These are phyloP conservation scores for Boletus sp. DNA, from an alignment of 768 basidiomycete species.

Conservation along the genomic window DNA sequence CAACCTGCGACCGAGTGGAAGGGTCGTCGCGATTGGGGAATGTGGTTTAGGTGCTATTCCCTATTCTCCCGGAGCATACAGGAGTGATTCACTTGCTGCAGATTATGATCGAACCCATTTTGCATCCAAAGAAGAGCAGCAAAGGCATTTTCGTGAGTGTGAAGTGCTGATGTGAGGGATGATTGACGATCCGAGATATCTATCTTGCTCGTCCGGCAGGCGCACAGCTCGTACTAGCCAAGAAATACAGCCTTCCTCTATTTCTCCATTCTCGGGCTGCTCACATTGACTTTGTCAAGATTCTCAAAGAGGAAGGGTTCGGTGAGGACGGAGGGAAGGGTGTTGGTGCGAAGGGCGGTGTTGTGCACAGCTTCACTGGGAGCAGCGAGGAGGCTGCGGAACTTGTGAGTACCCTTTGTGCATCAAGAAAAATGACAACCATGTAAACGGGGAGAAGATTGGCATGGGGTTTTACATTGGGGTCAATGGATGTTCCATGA, in stretches of 20 bases:
- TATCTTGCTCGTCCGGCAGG: constrained; percentile 26
- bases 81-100: constrained; percentile 23
- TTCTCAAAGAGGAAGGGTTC: constrained; percentile 67
- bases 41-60: constrained; percentile 65
- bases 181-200: too few relatives aligned
- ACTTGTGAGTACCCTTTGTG: constrained; percentile 47
- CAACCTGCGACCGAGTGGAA: constrained; percentile 51
- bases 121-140: constrained; percentile 58
- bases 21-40: constrained; percentile 74
- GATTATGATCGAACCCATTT: constrained; percentile 79
- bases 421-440: not conserved
- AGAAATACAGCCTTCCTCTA: constrained; percentile 69
- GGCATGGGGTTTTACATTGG: constrained; percentile 63
- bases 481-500: constrained; percentile 76
- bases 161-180: not conserved
- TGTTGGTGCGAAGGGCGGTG: constrained; percentile 65
- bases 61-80: not conserved
- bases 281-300: constrained; percentile 64
- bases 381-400: constrained; percentile 58
- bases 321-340: constrained; percentile 50
- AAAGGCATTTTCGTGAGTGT: constrained; percentile 58
- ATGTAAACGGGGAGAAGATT: constrained; percentile 42
- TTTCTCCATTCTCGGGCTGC: constrained; percentile 83
- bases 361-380: constrained; percentile 84
- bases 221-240: constrained; percentile 62